These are phyloP conservation scores for Xylaria intraflava DNA, from an alignment of 495 filamentous ascomycete genomes.

Conservation along the genomic window DNA sequence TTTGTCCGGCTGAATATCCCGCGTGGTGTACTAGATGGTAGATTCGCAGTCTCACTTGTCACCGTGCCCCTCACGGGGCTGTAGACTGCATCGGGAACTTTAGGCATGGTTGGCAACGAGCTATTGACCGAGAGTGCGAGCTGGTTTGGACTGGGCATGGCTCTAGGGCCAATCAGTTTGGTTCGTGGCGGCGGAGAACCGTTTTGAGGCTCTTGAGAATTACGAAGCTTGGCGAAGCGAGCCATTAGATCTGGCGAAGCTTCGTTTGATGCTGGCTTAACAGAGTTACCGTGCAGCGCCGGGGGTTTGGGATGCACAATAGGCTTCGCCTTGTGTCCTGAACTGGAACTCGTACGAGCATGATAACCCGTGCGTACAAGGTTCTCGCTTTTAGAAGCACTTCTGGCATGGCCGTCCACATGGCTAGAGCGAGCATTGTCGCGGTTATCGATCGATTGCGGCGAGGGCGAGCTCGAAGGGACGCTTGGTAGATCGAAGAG, in stretches of 20 bases:
- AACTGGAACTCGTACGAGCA: not conserved
- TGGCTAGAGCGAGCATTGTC: constrained; percentile 1
- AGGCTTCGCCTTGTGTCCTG: constrained; percentile 37
- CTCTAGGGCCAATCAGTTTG: constrained; percentile 13
- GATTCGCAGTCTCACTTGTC: constrained; percentile 44
- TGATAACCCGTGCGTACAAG: not conserved
- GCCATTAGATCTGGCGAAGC: constrained; percentile 41
- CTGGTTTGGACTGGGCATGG: constrained; percentile 53
- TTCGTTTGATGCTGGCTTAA: constrained; percentile 24
- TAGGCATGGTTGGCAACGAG: constrained; percentile 52
- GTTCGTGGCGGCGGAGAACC: not conserved
- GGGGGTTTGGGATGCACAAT: constrained; percentile 57
- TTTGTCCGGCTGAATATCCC: constrained; percentile 44
- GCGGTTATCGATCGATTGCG: constrained; percentile 5
- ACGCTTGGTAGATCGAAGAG: not conserved
- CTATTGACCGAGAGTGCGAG: constrained; percentile 51
- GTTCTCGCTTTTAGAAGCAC: not conserved
- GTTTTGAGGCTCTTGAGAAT: constrained; percentile 26
- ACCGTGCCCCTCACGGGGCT: constrained; percentile 60
- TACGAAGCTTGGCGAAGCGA: constrained; percentile 55
- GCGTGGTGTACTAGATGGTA: constrained; percentile 42
- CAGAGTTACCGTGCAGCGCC: constrained; percentile 49
- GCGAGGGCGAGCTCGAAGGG: not conserved
- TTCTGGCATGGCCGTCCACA: not conserved
- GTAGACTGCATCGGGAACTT: constrained; percentile 78